A percentile compares a stretch with the other conserved stretches of the same genome.
phyloP scores from a whole-genome alignment of 2,329 filamentous ascomycete species.

The Colletotrichum sp. region DNA sequence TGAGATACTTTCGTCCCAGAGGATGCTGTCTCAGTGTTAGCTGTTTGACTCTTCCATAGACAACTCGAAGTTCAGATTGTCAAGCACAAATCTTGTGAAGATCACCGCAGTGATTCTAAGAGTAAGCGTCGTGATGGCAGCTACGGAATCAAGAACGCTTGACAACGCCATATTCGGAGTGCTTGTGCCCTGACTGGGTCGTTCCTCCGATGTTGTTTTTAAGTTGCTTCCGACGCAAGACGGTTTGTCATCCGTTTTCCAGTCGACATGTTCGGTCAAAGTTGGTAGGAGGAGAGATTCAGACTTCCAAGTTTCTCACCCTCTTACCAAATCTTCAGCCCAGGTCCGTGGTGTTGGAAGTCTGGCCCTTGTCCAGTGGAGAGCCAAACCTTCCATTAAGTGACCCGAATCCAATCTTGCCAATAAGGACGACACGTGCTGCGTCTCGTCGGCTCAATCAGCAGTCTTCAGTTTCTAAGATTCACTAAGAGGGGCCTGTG shows the following conservation, averaged over 20 bases:
- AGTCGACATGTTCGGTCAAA: background rate
- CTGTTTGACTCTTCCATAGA: background rate
- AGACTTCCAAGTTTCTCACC: background rate
- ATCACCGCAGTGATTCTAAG: background rate
- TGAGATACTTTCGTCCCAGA: conserved; percentile 1
- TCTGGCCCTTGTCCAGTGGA: background rate
- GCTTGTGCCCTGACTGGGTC: background rate
- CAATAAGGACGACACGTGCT: background rate
- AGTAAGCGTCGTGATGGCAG: background rate
- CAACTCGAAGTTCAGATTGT: background rate
- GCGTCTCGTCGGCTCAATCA: background rate
- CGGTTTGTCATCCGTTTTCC: background rate
- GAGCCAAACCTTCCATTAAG: background rate
- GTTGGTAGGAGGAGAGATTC: background rate
- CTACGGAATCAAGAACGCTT: background rate
- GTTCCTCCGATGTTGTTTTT: background rate
- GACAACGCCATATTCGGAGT: background rate
- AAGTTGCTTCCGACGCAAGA: background rate
- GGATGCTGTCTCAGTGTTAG: background rate
- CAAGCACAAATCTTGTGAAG: conserved; percentile 6
- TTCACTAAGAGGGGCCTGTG: background rate
- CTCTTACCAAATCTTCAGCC: background rate
- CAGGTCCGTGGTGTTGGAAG: background rate
- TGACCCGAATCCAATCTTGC: background rate
- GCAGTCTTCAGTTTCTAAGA: background rate